Percentiles rank a stretch among this genome's conserved stretches.
Conservation (phyloP, 1,284 basidiomycete genomes). For the Ceratobasidium sp. region DNA sequence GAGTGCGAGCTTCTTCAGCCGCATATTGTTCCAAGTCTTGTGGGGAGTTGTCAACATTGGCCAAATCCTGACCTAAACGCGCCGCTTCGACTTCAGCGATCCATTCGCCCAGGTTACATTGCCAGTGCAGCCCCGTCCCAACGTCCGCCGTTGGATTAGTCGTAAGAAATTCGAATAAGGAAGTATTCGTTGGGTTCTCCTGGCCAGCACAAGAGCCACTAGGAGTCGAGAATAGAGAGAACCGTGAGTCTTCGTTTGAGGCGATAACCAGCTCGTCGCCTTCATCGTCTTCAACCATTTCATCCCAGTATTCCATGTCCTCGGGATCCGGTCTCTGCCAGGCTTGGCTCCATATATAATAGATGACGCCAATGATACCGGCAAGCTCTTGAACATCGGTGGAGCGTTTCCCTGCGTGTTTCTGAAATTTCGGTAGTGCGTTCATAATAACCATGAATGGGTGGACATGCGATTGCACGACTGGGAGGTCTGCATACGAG, state of each 20-base stretch:
- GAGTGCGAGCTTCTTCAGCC: background rate
- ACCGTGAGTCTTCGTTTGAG: background rate
- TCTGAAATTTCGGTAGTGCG: background rate
- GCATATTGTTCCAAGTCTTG: background rate
- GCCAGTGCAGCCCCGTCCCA: background rate
- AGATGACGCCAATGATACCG: no score
- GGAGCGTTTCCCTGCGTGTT: background rate
- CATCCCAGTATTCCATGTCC: no score
- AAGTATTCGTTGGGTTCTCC: background rate
- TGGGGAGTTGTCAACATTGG: background rate
- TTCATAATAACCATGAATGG: constrained; percentile 1
- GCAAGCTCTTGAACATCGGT: no score
- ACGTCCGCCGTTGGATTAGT: no score
- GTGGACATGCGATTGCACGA: constrained; percentile 1
- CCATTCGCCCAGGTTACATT: background rate
- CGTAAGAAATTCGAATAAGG: background rate
- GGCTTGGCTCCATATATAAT: no score
- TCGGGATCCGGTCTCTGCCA: no score
- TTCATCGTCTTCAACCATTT: no score
- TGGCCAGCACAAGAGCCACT: background rate
- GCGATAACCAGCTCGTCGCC: background rate
- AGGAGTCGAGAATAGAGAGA: background rate
- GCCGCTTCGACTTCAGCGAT: background rate
- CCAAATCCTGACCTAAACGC: background rate
- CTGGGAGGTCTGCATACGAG: background rate